Conservation (phyloP, 139 green algal species). For the Nannochloris sp. region DNA sequence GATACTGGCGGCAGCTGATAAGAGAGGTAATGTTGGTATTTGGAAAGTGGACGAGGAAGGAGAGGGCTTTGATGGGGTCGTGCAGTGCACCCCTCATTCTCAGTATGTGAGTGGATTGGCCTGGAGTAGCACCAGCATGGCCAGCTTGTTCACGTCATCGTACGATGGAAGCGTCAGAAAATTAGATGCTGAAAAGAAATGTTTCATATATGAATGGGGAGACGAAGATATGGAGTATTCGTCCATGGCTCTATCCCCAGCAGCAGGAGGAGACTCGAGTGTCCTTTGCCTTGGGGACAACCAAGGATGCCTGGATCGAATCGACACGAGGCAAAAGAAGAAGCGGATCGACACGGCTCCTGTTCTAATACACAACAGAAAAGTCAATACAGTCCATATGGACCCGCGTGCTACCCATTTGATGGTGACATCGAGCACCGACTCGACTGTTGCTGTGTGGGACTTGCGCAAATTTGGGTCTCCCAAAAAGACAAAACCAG, state of each 20-base stretch:
- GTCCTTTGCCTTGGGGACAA: slow-evolving; percentile 23
- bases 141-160: slow-evolving; percentile 36
- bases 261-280: slow-evolving; percentile 26
- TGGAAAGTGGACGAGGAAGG: slow-evolving; percentile 33
- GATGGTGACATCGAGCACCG: slow-evolving; percentile 59
- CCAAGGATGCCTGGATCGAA: slow-evolving; percentile 9
- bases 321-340: slow-evolving; percentile 8
- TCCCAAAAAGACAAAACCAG: slow-evolving; percentile 8
- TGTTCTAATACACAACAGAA: slow-evolving; percentile 30
- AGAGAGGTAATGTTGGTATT: slow-evolving; percentile 34
- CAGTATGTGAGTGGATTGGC: slow-evolving; percentile 27
- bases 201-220: slow-evolving; percentile 3
- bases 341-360: background rate
- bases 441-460: slow-evolving; percentile 56
- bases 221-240: slow-evolving; percentile 38
- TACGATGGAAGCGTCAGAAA: slow-evolving; percentile 61
- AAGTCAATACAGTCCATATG: slow-evolving; percentile 50
- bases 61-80: slow-evolving; percentile 18
- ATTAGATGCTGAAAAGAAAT: slow-evolving; percentile 36
- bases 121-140: slow-evolving; percentile 11
- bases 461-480: slow-evolving; percentile 41
- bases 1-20: slow-evolving; percentile 38
- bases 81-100: slow-evolving; percentile 13
- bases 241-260: slow-evolving; percentile 31
- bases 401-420: slow-evolving; percentile 9